Evolutionary conservation across 73 alveolate species (phyloP).

Genomic region (Paramecium primaurelia): DNA sequence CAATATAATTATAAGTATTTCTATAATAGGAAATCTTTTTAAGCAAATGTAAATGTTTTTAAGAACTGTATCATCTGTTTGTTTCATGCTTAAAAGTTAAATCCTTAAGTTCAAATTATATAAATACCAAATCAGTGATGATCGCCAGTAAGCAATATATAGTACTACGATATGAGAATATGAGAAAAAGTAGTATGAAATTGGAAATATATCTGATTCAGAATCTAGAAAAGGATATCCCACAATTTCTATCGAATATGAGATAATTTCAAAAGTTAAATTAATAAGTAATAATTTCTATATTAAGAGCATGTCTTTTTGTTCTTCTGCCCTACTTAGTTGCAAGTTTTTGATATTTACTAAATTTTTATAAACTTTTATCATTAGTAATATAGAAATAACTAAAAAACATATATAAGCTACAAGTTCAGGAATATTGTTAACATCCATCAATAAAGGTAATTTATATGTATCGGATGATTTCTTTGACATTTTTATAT

Average conservation of each 20-base stretch:
- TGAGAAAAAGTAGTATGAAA: not conserved
- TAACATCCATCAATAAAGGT: not conserved
- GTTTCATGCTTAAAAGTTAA: not conserved
- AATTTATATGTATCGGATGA: not conserved
- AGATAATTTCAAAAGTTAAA: not conserved
- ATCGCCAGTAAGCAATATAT: not conserved
- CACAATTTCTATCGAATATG: not conserved
- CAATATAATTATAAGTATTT: not conserved
- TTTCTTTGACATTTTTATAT: not conserved
- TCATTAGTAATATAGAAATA: not conserved
- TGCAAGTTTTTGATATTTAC: not conserved
- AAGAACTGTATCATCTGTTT: not conserved
- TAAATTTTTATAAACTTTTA: not conserved
- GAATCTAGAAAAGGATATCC: not conserved
- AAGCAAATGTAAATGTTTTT: not conserved
- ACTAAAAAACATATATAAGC: not conserved
- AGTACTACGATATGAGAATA: not conserved
- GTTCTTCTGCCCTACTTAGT: not conserved
- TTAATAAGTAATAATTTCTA: not conserved
- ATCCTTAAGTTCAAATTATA: not conserved
- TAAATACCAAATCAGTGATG: not conserved
- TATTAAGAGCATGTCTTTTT: not conserved
- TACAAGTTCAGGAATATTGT: not conserved
- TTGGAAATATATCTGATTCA: not conserved
- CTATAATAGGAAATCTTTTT: not conserved